Conservation (phyloP, 139 green algal species). For the Picochlorum sp. region DNA sequence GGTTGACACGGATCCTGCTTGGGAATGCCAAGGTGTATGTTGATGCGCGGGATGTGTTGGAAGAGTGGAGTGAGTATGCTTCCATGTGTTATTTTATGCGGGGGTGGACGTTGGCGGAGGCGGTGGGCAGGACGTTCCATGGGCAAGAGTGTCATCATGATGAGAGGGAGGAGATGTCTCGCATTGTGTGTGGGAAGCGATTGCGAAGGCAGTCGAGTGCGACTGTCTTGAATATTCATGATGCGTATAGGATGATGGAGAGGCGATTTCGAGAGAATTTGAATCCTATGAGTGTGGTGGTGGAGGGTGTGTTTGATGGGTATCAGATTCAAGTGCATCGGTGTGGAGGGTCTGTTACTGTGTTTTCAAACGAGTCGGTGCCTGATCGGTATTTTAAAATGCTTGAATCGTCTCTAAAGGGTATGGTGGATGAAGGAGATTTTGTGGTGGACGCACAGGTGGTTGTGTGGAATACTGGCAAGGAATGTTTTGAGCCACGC, state of each 20-base stretch:
- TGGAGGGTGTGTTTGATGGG: constrained; percentile 78
- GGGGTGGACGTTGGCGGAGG: constrained; percentile 1
- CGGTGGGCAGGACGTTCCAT: constrained; percentile 37
- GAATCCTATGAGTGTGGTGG: constrained; percentile 36
- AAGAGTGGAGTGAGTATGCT: constrained; percentile 61
- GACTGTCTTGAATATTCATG: constrained; percentile 2
- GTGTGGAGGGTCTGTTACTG: constrained; percentile 32
- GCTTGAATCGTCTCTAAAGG: background rate
- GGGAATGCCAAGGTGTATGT: constrained; percentile 52
- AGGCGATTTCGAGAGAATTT: background rate
- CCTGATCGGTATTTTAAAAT: constrained; percentile 34
- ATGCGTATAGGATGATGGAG: constrained; percentile 30
- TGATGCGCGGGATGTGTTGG: constrained; percentile 44
- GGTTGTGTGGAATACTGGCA: constrained; percentile 11
- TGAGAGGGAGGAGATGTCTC: no score
- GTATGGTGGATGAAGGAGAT: background rate
- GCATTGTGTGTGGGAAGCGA: no score
- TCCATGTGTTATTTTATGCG: constrained; percentile 26
- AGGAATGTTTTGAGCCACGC: background rate
- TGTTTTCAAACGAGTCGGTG: constrained; percentile 46
- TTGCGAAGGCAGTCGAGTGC: no score
- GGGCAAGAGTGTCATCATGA: constrained; percentile 20
- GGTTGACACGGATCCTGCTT: constrained; percentile 63
- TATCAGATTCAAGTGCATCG: constrained; percentile 64
- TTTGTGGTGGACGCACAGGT: constrained; percentile 45